These are phyloP conservation scores for Microsporum canis DNA, from an alignment of 2,329 filamentous ascomycete species.

Conservation along the genomic window DNA sequence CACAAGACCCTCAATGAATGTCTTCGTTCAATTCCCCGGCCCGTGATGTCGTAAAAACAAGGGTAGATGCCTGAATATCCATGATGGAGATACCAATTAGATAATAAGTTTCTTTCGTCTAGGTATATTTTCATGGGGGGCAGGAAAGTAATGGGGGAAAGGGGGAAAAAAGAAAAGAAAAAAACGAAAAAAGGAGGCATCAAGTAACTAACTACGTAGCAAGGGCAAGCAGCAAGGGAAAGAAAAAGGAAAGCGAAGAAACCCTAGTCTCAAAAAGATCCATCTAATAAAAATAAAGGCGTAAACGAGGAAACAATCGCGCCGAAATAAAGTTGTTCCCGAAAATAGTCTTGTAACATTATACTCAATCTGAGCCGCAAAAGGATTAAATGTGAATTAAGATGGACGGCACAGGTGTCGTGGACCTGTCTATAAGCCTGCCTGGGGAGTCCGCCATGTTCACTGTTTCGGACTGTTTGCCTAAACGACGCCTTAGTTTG, in stretches of 20 bases:
- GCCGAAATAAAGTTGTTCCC: slow-evolving; percentile 5
- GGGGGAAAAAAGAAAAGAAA: not conserved
- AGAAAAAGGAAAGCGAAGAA: not conserved
- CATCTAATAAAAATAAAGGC: not conserved
- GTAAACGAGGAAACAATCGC: slow-evolving; percentile 1
- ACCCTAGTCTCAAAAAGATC: not conserved
- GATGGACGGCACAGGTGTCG: not conserved
- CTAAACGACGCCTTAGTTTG: slow-evolving; percentile 2
- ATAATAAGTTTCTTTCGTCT: not conserved
- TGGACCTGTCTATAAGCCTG: not conserved
- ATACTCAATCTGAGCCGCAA: slow-evolving; percentile 4
- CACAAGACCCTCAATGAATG: not conserved
- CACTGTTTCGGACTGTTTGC: not conserved
- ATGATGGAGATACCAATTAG: not conserved
- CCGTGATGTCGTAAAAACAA: not conserved
- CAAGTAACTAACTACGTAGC: not conserved
- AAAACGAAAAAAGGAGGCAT: not conserved
- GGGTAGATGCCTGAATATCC: not conserved
- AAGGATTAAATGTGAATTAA: not conserved
- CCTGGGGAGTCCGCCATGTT: not conserved
- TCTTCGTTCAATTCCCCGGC: not conserved
- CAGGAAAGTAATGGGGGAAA: not conserved
- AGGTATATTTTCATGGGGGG: not conserved
- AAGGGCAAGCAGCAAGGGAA: not conserved
- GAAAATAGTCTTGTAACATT: slow-evolving; percentile 3